Evolutionary conservation across 768 basidiomycete species (phyloP), one percentile per base, ranked within the genome.

Genomic region (Cytidiella melzeri): DNA sequence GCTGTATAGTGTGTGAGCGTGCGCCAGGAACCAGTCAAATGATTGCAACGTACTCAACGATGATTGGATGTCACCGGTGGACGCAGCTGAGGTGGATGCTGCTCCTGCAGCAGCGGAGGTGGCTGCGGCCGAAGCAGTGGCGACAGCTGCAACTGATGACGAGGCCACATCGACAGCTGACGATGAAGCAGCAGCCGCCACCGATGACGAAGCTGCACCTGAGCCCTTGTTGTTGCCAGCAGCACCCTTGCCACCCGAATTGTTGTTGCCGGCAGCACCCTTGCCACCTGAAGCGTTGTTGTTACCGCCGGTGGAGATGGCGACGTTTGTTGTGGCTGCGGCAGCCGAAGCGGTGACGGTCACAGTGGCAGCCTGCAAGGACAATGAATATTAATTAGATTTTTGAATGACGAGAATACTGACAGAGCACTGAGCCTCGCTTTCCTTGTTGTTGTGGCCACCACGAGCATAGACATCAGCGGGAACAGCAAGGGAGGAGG

Each of bases 311-410:
- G 36, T 41, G 4, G 53, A 52, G 41, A 39, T 58, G 13, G 52
- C 55, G 36, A 53, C 49, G 34, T 54, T 40, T 30, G 44, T 46
- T 36, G 46, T 26, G 38, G 45, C 41, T 6, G 53, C 47, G n/a
- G 62, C 60, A 28, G 60, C 11, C 6, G 46, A 20, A 42, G 64
- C 67, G 41, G 67, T 68, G 19, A 62, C 67, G 41, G 69, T 71
- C 27, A 70, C 68, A 7, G 69, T 70, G 6, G 70, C 70, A 13
- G 69, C 69, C 12, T 47, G 15, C 13, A 52, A 47, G 43, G 49
- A 23, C 52, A 58, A 48, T 45, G 40, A 45, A 50, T 45, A 53
- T 48, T 51, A 53, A 21, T 19, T 53, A 23, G 37, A 57, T 39
- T 24, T 48, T 41, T 25, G 23, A 42, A 56, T 40, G 39, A 20